A percentile compares a stretch with the other conserved stretches of the same genome.
Evolutionary conservation across 2,329 filamentous ascomycete species (phyloP).

Genomic region (Metarhizium humberi): DNA sequence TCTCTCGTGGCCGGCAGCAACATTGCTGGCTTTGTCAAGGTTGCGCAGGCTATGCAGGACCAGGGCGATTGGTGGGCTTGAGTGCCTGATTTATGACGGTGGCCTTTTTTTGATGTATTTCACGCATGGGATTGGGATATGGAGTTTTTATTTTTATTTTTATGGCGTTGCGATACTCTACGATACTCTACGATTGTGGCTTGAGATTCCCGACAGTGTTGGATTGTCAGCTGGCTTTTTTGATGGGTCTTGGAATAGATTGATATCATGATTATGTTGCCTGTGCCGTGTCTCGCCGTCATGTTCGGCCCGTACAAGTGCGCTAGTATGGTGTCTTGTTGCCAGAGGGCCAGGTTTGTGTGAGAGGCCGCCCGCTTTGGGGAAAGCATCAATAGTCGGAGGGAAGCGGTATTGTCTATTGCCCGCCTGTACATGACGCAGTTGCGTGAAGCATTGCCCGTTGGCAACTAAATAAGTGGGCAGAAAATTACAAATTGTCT

Average conservation of each 20-base stretch:
- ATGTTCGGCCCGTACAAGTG: too few relatives aligned
- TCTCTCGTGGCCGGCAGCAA: conserved; percentile 89
- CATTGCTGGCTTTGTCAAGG: conserved; percentile 97
- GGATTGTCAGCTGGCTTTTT: not conserved
- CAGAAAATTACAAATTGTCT: too few relatives aligned
- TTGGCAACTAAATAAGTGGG: too few relatives aligned
- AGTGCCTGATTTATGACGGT: not conserved
- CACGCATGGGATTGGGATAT: not conserved
- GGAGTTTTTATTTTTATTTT: not conserved
- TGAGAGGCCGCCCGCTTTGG: too few relatives aligned
- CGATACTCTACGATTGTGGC: not conserved
- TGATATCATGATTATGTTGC: too few relatives aligned
- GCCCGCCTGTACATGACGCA: too few relatives aligned
- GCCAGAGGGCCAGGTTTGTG: too few relatives aligned
- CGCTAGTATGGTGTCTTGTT: too few relatives aligned
- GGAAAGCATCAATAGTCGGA: too few relatives aligned
- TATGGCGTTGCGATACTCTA: not conserved
- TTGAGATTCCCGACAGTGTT: not conserved
- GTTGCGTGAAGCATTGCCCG: too few relatives aligned
- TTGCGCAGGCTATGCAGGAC: conserved; percentile 86
- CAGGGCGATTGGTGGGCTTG: conserved; percentile 83
- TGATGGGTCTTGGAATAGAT: not conserved
- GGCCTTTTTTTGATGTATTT: not conserved
- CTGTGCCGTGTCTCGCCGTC: too few relatives aligned
- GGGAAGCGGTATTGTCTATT: too few relatives aligned